Percentiles rank a stretch among this genome's conserved stretches.
Evolutionary conservation across 495 filamentous ascomycete genomes (phyloP).

Genomic region (Podospora fimiseda): DNA sequence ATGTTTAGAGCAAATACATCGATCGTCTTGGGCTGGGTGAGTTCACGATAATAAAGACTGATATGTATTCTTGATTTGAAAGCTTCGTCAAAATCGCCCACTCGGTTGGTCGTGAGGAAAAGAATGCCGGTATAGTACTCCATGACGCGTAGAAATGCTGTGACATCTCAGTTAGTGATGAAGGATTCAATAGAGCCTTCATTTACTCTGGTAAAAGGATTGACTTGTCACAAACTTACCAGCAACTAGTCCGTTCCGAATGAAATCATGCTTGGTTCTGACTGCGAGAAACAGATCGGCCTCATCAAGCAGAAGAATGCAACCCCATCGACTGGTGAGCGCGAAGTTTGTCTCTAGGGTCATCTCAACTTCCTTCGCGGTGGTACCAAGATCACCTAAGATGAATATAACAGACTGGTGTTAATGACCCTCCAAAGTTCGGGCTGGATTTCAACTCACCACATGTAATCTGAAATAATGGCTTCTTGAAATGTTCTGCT

Average conservation of each 20-base stretch:
- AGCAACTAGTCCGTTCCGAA: constrained; percentile 69
- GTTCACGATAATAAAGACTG: constrained; percentile 29
- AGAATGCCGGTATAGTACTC: constrained; percentile 36
- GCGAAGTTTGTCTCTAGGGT: background rate
- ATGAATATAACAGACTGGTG: background rate
- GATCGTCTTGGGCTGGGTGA: constrained; percentile 23
- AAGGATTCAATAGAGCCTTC: too few species aligned
- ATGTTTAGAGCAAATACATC: constrained; percentile 14
- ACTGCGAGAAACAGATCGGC: constrained; percentile 47
- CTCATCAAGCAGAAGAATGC: constrained; percentile 28
- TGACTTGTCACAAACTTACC: too few species aligned
- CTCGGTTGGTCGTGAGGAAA: constrained; percentile 36
- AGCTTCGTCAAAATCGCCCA: constrained; percentile 32
- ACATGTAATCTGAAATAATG: background rate
- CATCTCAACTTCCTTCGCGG: background rate
- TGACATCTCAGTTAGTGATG: too few species aligned
- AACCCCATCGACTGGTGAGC: background rate
- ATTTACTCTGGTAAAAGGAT: too few species aligned
- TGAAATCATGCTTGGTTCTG: constrained; percentile 58
- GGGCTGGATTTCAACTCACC: background rate
- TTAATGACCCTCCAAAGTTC: background rate
- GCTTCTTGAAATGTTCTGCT: background rate
- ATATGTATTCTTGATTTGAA: constrained; percentile 37
- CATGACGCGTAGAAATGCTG: constrained; percentile 41
- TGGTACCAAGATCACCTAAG: background rate